Conservation (phyloP, 2,329 filamentous ascomycete species). For the Elsinoe fawcettii region DNA sequence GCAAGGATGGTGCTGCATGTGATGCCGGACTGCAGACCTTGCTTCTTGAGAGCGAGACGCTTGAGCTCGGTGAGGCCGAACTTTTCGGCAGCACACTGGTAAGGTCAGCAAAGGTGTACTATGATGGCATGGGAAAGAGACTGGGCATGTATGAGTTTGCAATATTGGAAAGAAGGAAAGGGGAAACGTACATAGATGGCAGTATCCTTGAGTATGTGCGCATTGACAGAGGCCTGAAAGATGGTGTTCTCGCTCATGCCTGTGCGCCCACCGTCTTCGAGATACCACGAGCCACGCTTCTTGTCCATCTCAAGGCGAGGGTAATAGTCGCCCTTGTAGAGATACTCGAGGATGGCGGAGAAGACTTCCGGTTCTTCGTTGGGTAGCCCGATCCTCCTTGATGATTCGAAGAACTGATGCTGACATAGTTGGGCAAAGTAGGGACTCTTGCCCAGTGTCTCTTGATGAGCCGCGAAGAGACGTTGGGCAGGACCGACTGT, state of each 20-base stretch:
- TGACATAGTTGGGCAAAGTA: constrained; percentile 65
- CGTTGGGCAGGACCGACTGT: constrained; percentile 63
- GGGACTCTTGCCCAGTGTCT: constrained; percentile 68
- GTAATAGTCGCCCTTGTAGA: constrained; percentile 92
- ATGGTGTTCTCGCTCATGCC: constrained; percentile 56
- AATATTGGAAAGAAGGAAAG: not conserved
- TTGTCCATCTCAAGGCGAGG: constrained; percentile 77
- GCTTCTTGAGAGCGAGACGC: constrained; percentile 75
- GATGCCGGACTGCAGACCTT: constrained; percentile 77
- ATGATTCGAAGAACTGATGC: constrained; percentile 55
- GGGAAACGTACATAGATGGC: constrained; percentile 60
- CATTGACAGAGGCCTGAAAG: constrained; percentile 57
- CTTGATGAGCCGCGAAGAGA: constrained; percentile 86
- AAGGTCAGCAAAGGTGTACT: not conserved
- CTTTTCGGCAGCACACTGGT: constrained; percentile 66
- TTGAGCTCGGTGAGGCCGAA: constrained; percentile 81
- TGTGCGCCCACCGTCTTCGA: constrained; percentile 52
- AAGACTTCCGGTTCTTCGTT: constrained; percentile 87
- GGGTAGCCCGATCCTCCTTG: constrained; percentile 68
- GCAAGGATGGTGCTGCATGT: constrained; percentile 77
- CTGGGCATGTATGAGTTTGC: not conserved
- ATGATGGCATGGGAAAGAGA: not conserved
- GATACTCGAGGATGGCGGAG: constrained; percentile 79
- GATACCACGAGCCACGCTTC: constrained; percentile 68
- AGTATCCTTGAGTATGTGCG: constrained; percentile 74